Evolutionary conservation across 2,329 filamentous ascomycete species (phyloP).

Genomic region (Aspergillus candidus): DNA sequence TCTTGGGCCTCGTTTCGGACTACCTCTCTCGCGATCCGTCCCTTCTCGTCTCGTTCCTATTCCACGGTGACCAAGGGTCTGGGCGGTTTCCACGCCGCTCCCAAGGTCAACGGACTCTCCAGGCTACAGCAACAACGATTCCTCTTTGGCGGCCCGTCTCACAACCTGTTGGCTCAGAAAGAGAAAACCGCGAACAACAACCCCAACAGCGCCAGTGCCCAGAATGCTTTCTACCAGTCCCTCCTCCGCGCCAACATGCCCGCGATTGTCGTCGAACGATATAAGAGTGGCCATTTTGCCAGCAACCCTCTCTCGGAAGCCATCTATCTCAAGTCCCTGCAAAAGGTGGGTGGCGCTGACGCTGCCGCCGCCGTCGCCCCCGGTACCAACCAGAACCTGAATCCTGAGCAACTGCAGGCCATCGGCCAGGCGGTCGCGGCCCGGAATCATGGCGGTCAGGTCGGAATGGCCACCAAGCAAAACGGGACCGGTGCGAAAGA

Average conservation of each 20-base stretch:
- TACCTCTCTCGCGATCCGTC: slow-evolving; percentile 14
- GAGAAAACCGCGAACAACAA: slow-evolving; percentile 93
- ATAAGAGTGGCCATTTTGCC: slow-evolving; percentile 79
- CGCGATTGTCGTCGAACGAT: slow-evolving; percentile 83
- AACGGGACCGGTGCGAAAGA: slow-evolving; percentile 66
- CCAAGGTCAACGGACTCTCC: slow-evolving; percentile 20
- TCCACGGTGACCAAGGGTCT: slow-evolving; percentile 29
- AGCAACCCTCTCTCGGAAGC: slow-evolving; percentile 71
- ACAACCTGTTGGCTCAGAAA: slow-evolving; percentile 68
- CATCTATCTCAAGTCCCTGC: slow-evolving; percentile 70
- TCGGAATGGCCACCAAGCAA: slow-evolving; percentile 45
- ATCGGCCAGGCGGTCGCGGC: slow-evolving; percentile 78
- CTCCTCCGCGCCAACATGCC: slow-evolving; percentile 89
- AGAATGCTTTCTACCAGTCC: slow-evolving; percentile 90
- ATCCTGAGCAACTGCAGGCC: slow-evolving; percentile 62
- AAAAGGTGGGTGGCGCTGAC: slow-evolving; percentile 49
- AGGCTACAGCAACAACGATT: slow-evolving; percentile 32
- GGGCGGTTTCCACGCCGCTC: slow-evolving; percentile 18
- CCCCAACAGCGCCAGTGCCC: slow-evolving; percentile 75
- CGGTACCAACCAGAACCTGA: slow-evolving; percentile 38
- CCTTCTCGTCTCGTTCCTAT: slow-evolving; percentile 23
- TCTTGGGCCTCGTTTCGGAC: slow-evolving; percentile 15
- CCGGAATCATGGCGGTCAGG: slow-evolving; percentile 60
- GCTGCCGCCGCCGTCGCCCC: slow-evolving; percentile 19
- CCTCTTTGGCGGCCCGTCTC: slow-evolving; percentile 37